Conservation (phyloP, 2,329 filamentous ascomycete species). For the Fusarium odoratissimum region DNA sequence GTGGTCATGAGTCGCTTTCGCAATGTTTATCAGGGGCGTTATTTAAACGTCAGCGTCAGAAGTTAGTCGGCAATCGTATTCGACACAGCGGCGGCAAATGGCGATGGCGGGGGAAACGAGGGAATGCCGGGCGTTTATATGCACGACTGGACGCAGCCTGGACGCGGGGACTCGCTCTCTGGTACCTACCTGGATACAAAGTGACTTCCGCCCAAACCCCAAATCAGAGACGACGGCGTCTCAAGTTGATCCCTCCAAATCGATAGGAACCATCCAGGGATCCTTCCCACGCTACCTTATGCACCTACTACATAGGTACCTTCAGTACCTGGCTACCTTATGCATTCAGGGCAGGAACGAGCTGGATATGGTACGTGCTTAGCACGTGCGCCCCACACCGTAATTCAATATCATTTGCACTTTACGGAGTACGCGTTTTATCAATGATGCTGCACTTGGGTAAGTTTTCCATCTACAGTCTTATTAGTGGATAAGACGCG, state of each 20-base stretch:
- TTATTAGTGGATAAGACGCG: not conserved
- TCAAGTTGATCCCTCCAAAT: conserved; percentile 31
- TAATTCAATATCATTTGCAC: conserved; percentile 12
- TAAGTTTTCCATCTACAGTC: not conserved
- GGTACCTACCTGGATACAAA: not conserved
- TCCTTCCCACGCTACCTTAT: conserved; percentile 6
- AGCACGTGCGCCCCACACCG: conserved; percentile 26
- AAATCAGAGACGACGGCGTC: conserved; percentile 34
- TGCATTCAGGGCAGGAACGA: conserved; percentile 18
- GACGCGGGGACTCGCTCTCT: conserved; percentile 35
- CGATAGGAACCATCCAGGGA: conserved; percentile 20
- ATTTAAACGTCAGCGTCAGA: conserved; percentile 3
- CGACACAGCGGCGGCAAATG: conserved; percentile 37
- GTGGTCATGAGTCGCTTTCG: conserved; percentile 12
- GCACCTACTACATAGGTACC: not conserved
- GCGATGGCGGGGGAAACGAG: conserved; percentile 45
- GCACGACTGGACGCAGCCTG: conserved; percentile 44
- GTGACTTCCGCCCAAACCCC: conserved; percentile 26
- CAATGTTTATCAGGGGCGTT: conserved; percentile 19
- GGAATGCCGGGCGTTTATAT: conserved; percentile 63
- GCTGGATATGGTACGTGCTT: conserved; percentile 17
- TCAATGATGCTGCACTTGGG: conserved; percentile 2
- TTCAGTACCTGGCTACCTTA: no score
- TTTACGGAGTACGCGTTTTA: conserved; percentile 2
- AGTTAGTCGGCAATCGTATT: conserved; percentile 40